phyloP scores from a whole-genome alignment of 352 stramenopile genomes.

The Globisporangium cederbergense region DNA sequence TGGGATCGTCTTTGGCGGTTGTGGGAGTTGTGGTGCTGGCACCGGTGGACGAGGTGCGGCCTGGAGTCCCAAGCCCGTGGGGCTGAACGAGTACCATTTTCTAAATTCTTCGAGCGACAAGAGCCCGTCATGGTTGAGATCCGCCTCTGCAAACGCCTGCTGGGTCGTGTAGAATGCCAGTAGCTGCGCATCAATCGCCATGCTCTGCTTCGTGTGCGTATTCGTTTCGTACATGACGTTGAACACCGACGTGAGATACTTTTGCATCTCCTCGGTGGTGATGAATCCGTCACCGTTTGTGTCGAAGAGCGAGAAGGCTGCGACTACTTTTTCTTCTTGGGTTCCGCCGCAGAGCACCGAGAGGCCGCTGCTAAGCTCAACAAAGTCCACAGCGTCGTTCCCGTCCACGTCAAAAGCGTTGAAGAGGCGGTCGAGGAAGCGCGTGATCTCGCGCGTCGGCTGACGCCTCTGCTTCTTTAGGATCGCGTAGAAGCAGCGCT shows the following conservation, averaged over 20 bases:
- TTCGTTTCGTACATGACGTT: conserved; percentile 57
- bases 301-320: conserved; percentile 86
- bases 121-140: conserved; percentile 77
- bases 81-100: conserved; percentile 55
- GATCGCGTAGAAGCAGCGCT: conserved; percentile 62
- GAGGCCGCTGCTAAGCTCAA: conserved; percentile 73
- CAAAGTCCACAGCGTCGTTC: conserved; percentile 69
- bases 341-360: conserved; percentile 71
- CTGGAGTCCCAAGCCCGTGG: neutral
- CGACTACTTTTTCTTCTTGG: conserved; percentile 72
- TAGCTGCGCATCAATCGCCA: conserved; percentile 47
- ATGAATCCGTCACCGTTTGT: conserved; percentile 81
- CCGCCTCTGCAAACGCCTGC: conserved; percentile 85
- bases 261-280: conserved; percentile 75
- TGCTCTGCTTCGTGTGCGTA: conserved; percentile 26
- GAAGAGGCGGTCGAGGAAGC: conserved; percentile 74
- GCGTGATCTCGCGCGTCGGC: conserved; percentile 40
- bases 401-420: conserved; percentile 71
- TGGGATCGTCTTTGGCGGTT: conserved; percentile 3
- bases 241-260: conserved; percentile 75
- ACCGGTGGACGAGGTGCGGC: neutral
- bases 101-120: conserved; percentile 82
- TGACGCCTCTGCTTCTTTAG: conserved; percentile 55
- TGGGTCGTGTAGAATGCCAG: conserved; percentile 71
- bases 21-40: neutral